Base-by-base conservation (phyloP, 2,329 filamentous ascomycete genomes). In the Dichotomopilus funicola region DNA sequence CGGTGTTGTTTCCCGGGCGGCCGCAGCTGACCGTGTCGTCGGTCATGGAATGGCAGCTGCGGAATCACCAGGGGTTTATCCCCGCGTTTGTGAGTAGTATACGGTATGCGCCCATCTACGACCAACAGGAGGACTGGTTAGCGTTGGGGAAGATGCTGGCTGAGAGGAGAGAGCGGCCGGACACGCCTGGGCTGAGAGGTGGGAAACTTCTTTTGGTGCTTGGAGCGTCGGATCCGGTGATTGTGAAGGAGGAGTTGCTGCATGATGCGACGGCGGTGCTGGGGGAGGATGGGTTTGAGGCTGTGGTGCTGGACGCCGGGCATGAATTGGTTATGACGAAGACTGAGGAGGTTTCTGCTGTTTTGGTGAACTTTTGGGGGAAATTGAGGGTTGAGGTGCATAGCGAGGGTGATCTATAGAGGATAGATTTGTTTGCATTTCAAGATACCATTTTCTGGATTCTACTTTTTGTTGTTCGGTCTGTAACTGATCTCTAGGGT, bases 31-130 rank as follows among this genome's bases (percentile, higher is more conserved):
- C 79, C 6, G 78, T 88, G 3, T 79, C 82, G 0, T 75, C 77
- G 3, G 80, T 87, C 0, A 82, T 90, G 49, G 70, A 73, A 46
- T 91, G 88, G 86, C 88, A 92, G 69, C 71, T 89, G 19, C 72
- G 76, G 38, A 66, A 79, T 34, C 87, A 92, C 66, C 65, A 68
- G 1, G 89, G 87, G 0, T 91, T 89, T 64, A 73, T 89, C 5
- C 73, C 75, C 2, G 80, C 87, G 0, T 91, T 91, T 64, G 78
- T 90, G 64, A 87, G 82, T 55, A 83, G 80, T 35, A 85, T 92
- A 62, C 78, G 83, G 19, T 72, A 87, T 64, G 85, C 84, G 1
- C 89, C 88, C 0, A 82, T 91, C 27, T 81, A 85, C 59, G 77
- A 78, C 10, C 79, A 86, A 60, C 77, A 83, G 54, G 73, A 75